These are phyloP conservation scores for Mrakia gelida DNA, from an alignment of 768 basidiomycete genomes.

Conservation along the genomic window DNA sequence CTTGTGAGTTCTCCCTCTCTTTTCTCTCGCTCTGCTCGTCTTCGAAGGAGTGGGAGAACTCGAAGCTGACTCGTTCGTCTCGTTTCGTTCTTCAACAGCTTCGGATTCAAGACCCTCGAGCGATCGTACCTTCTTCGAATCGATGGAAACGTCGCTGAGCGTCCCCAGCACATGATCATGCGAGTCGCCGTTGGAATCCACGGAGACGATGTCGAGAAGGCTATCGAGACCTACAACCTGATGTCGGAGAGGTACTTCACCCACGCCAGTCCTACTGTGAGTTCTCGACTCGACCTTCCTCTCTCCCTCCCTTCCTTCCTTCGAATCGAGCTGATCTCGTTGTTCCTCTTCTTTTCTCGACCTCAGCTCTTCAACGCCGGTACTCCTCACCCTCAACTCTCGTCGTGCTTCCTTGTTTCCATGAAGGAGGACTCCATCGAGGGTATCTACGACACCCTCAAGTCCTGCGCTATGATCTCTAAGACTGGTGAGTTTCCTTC, in stretches of 20 bases:
- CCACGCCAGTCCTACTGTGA: conserved; percentile 78
- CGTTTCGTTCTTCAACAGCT: conserved; percentile 43
- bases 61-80: neutral
- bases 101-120: conserved; percentile 99
- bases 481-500: conserved; percentile 56
- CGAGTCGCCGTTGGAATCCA: conserved; percentile 98
- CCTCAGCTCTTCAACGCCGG: conserved; percentile 85
- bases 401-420: conserved; percentile 93
- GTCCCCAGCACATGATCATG: conserved; percentile 99
- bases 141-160: conserved; percentile 89
- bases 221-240: conserved; percentile 78
- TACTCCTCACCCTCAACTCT: conserved; percentile 85
- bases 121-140: conserved; percentile 93
- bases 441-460: conserved; percentile 97
- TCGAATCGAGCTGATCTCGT: neutral
- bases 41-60: neutral
- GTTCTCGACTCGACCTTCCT: conserved; percentile 18
- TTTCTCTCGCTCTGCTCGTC: neutral
- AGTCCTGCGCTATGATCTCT: conserved; percentile 97
- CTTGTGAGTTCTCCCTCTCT: conserved; percentile 69
- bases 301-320: conserved; percentile 38
- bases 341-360: neutral
- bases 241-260: conserved; percentile 99
- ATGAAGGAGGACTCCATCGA: conserved; percentile 99
- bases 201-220: conserved; percentile 78